A percentile compares a stretch with the other conserved stretches of the same genome.
Conservation (phyloP, 345 rosid genomes). For the Eucalyptus virginea region DNA sequence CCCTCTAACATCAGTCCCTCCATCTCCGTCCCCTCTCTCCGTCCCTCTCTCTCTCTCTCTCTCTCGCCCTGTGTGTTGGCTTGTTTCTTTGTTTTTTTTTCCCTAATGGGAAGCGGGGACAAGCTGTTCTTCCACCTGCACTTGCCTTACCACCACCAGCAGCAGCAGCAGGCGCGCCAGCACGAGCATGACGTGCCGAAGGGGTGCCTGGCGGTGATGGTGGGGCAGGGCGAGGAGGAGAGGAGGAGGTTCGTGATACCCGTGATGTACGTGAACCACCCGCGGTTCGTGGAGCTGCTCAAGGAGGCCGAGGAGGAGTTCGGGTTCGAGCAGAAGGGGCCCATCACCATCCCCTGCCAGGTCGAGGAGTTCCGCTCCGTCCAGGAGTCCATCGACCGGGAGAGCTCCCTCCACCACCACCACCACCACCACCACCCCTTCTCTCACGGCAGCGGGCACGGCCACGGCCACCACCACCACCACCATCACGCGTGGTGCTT, state of each 20-base stretch:
- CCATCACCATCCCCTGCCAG: constrained; percentile 75
- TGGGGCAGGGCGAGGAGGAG: constrained; percentile 65
- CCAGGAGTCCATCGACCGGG: constrained; percentile 58
- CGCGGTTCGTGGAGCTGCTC: constrained; percentile 47
- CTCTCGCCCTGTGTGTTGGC: neutral
- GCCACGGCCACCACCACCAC: neutral
- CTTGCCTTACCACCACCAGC: neutral
- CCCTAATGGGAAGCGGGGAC: neutral
- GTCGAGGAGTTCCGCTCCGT: constrained; percentile 64
- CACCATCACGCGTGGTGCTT: constrained; percentile 30
- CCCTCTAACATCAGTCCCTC: constrained; percentile 6
- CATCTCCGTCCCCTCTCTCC: neutral
- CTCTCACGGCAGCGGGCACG: neutral
- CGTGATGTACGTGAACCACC: constrained; percentile 65
- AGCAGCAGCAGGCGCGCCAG: neutral
- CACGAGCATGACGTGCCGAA: constrained; percentile 35
- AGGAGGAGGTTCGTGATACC: constrained; percentile 70
- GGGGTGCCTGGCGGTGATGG: constrained; percentile 71
- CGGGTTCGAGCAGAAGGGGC: constrained; percentile 74
- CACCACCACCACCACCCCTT: neutral
- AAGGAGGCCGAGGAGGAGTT: constrained; percentile 77
- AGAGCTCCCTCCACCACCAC: constrained; percentile 13
- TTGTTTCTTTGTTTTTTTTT: neutral
- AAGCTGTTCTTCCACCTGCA: constrained; percentile 39
- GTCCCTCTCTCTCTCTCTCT: neutral